Percentiles rank a stretch among this genome's conserved stretches.
phyloP scores from a whole-genome alignment of 441 rosid species.

The Bocquillonia castaneifolia region DNA sequence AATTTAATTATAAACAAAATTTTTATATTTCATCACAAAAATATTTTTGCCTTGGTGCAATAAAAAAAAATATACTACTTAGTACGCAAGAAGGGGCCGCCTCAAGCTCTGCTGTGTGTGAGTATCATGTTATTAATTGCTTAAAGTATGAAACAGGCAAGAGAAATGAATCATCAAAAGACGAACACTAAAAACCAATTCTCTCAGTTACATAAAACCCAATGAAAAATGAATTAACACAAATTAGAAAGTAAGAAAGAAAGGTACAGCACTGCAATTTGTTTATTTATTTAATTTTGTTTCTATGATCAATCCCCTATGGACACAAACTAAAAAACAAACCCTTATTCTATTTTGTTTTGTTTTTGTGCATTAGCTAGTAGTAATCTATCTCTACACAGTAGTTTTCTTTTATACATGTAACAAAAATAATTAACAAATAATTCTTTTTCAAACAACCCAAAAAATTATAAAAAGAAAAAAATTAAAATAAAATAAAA shows the following conservation, averaged over 20 bases:
- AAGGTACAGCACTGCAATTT: constrained; percentile 1
- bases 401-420: constrained; percentile 12
- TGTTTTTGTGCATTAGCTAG: too few relatives aligned
- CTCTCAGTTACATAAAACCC: constrained; percentile 21
- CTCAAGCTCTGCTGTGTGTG: too few relatives aligned
- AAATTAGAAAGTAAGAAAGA: neutral
- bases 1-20: too few relatives aligned
- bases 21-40: too few relatives aligned
- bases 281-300: neutral
- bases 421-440: constrained; percentile 22
- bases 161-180: constrained; percentile 4
- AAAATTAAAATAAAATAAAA: neutral
- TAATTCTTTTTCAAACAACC: neutral
- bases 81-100: too few relatives aligned
- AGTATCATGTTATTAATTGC: neutral
- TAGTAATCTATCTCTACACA: constrained; percentile 13
- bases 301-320: constrained; percentile 5
- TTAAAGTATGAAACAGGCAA: constrained; percentile 5
- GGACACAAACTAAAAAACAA: constrained; percentile 18
- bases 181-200: constrained; percentile 12
- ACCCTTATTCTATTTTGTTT: constrained; percentile 5
- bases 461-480: neutral
- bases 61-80: too few relatives aligned
- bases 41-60: too few relatives aligned
- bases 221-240: too few relatives aligned